Evolutionary conservation across 2,329 filamentous ascomycete species (phyloP), one percentile per base, ranked within the genome.

Genomic region (Aureobasidium sp.): DNA sequence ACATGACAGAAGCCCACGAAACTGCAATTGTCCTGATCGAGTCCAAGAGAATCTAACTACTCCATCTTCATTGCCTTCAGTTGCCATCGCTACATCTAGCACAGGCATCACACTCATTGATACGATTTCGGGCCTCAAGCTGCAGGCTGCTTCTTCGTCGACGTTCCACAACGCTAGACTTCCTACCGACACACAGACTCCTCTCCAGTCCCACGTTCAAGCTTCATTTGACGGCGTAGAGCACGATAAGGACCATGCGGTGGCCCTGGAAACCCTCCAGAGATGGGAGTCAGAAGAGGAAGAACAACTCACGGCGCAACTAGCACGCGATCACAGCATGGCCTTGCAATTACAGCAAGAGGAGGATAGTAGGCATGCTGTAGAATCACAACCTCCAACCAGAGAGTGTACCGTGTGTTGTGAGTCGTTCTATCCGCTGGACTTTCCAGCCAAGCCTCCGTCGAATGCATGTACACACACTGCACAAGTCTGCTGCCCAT

Each of bases 361-460:
- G 11, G 61, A 59, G 14, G 29, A 53, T 6, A 3, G 24, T 33
- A 31, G 19, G 8, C 17, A 15, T 14, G 50, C 33, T 24, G 33
- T 33, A 35, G 29, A 56, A 35, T 27, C 31, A 4, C 37, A 40
- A 22, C 19, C 62, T 17, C 58, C 61, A 7, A 58, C 31, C 17
- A 65, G 63, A 24, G 71, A 71, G 17, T 77, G 75, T 62, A 63
- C 70, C 17, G 67, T 75, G 27, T 77, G 75, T 66, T 69, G 69
- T 19, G 71, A 76, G 11, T 60, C 63, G 1, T 70, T 70, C 12
- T 63, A 69, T 1, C 57, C 69, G 0, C 62, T 66, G n/a, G 68
- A 66, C 14, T 77, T 77, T 54, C 70, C 71, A 2, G 62, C 64
- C 9, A 67, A 66, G 11, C 61, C 71, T 3, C 70, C 73, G 24